Evolutionary conservation across 1,284 basidiomycete genomes (phyloP), one percentile per base, ranked within the genome.

Genomic region (Apiotrichum laibachii): DNA sequence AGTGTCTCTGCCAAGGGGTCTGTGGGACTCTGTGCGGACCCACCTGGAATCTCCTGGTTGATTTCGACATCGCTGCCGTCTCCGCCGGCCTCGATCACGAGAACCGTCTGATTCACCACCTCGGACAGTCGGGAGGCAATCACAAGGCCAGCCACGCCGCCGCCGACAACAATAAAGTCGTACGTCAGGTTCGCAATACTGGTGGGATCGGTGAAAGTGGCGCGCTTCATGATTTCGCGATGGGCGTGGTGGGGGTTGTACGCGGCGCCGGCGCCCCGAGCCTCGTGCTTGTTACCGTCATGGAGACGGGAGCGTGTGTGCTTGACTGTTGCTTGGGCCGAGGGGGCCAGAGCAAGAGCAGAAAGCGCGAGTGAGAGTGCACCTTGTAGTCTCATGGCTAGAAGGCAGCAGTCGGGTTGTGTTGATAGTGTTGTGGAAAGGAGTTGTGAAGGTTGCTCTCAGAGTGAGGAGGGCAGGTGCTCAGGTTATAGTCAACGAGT

Each of bases 11-110:
- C 19, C 43, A 8, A 9, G 11, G 16, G 18, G n/a, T 9, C 3
- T 4, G 5, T 37, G 35, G 8, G 9, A 2, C 15, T 13, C 26
- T 3, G 26, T 31, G 4, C 4, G 26, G 26, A 64, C 83, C 78
- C 15, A 72, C 75, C 76, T n/a, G 77, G 73, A 50, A 81, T 78
- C 66, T 82, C 78, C 48, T 78, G 73, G 64, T 73, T 48, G 31
- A 72, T 65, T 33, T 62, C 50, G 44, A 83, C 81, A 2, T 80
- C 81, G 50, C 82, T 79, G 1, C 86, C 86, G 42, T 84, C 81
- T 44, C 82, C 81, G n/a, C 88, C 88, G 6, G 87, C 87, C 71
- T 90, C 88, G 56, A 89, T 80, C 43, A 88, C 86, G 33, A 87
- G 81, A 5, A 90, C 86, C 1, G 85, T 86, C 16, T 80, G 80